Evolutionary conservation across 2,329 filamentous ascomycete genomes (phyloP), one percentile per base, ranked within the genome.

Genomic region (Aspergillus aculeatus): DNA sequence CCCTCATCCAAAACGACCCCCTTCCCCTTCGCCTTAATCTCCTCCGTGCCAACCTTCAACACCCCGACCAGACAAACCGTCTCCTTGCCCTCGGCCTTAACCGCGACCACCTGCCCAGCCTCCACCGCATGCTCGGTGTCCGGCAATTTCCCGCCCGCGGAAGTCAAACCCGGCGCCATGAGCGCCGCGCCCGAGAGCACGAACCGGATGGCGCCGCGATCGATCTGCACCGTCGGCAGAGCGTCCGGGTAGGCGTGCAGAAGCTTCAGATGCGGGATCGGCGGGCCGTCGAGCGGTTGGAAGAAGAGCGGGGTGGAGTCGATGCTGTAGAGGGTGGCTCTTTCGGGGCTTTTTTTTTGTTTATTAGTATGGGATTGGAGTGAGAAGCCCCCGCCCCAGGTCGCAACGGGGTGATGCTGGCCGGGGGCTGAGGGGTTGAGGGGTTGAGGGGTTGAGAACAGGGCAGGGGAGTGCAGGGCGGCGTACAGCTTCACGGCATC

Each of bases 161-260:
- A 92, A 29, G 95, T 99, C 68, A 99, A 77, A 0, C 95, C 95
- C 0, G 95, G 95, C 1, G 92, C 94, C 95, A 99, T 99, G 64
- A 99, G 87, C 14, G 94, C 92, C 0, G 95, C 95, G 49, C 95
- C 95, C 1, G 88, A 91, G 1, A 99, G 85, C 26, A 99, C 94
- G 79, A 99, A 99, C 62, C 95, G 91, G 72, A 99, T 98, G 5
- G 95, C 95, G 63, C 95, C 95, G 53, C 95, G 87, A 77, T 99
- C 95, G 75, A 98, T 96, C 60, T 93, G 89, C 59, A 99, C 83
- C 55, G 86, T 89, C 19, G 90, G 88, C 75, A 99, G 94, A 60
- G 87, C 89, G 67, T 86, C 81, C 10, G 95, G 95, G 80, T 94
- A 98, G 68, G 89, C 86, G 82, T 99, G 95, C 41, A 99, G 87